Evolutionary conservation across 202 grass and related monocot genomes (phyloP).

Genomic region (Zizania palustris): DNA sequence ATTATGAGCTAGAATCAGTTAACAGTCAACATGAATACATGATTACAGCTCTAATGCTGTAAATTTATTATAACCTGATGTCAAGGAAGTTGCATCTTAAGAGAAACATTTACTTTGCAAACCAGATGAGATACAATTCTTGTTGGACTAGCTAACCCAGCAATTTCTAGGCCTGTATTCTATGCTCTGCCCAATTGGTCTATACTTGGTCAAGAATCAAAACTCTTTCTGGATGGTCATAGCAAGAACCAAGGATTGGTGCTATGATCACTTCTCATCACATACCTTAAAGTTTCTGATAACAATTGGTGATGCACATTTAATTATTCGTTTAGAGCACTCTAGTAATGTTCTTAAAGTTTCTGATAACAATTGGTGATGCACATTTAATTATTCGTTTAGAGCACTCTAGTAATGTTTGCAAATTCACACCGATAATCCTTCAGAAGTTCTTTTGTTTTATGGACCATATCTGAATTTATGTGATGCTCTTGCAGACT

Average conservation of each 20-base stretch:
- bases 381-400: background rate
- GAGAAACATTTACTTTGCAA: background rate
- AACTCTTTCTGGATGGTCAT: background rate
- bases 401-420: conserved; percentile 11
- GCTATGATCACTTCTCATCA: background rate
- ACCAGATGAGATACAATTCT: background rate
- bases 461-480: background rate
- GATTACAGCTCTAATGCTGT: background rate
- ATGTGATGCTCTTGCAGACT: conserved; percentile 30
- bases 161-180: background rate
- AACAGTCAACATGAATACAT: background rate
- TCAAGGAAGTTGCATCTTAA: background rate
- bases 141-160: conserved; percentile 3
- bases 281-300: background rate
- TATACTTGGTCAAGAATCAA: background rate
- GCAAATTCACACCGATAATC: background rate
- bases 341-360: conserved; percentile 18
- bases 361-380: background rate
- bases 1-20: conserved; percentile 23
- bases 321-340: background rate
- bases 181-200: background rate
- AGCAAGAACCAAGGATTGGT: background rate
- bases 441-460: conserved; percentile 13
- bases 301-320: background rate
- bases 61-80: background rate